Percentiles rank a stretch among this genome's conserved stretches.
These are phyloP conservation scores for Malus hybrid DNA, from an alignment of 331 rosid species.

Conservation along the genomic window DNA sequence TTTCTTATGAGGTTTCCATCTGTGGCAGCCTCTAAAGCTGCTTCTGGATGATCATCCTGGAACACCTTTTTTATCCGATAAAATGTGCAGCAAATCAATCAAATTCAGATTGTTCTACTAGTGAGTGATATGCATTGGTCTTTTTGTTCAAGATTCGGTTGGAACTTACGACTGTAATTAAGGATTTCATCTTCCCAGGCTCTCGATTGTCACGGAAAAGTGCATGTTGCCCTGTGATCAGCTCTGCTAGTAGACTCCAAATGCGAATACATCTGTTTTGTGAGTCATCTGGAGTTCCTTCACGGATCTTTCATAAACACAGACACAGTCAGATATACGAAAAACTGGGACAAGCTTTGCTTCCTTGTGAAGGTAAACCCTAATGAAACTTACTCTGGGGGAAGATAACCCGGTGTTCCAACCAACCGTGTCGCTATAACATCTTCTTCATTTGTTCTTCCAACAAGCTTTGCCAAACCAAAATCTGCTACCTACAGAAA, in stretches of 20 bases:
- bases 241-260: constrained; percentile 74
- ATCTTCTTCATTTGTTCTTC: constrained; percentile 62
- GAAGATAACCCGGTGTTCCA: constrained; percentile 98
- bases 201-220: constrained; percentile 52
- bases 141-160: background rate
- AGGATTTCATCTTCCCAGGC: constrained; percentile 48
- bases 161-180: constrained; percentile 54
- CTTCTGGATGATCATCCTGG: constrained; percentile 38
- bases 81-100: constrained; percentile 1
- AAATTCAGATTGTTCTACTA: background rate
- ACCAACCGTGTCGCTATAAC: constrained; percentile 62
- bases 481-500: constrained; percentile 68
- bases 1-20: constrained; percentile 52
- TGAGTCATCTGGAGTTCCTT: constrained; percentile 81
- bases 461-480: constrained; percentile 72
- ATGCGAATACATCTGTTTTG: constrained; percentile 81
- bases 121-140: background rate
- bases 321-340: constrained; percentile 9
- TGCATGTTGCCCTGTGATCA: constrained; percentile 72
- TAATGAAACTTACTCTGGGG: constrained; percentile 61
- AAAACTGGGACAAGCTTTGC: background rate
- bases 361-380: background rate
- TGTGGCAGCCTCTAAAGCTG: constrained; percentile 41
- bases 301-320: constrained; percentile 44
- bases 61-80: constrained; percentile 46